These are phyloP conservation scores for Intubia oerlemansii DNA, from an alignment of 2,329 filamentous ascomycete species.

Conservation along the genomic window DNA sequence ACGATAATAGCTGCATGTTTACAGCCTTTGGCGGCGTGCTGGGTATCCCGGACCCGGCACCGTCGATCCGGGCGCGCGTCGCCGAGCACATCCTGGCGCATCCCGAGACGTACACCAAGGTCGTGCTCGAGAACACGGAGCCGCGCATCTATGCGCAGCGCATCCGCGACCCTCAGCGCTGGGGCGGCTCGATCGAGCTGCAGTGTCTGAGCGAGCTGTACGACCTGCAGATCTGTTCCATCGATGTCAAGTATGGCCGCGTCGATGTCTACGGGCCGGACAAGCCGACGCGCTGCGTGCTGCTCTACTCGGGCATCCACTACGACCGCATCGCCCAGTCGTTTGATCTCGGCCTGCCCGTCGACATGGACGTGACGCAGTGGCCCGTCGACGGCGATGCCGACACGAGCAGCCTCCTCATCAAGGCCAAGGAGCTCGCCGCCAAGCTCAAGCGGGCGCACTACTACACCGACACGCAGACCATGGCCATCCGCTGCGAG, in stretches of 20 bases:
- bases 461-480: conserved; percentile 77
- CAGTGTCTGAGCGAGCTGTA: conserved; percentile 71
- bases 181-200: conserved; percentile 85
- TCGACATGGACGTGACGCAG: conserved; percentile 50
- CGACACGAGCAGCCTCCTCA: conserved; percentile 37
- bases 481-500: conserved; percentile 61
- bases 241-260: conserved; percentile 42
- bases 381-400: conserved; percentile 28
- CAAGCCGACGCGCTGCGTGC: conserved; percentile 44
- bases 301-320: conserved; percentile 84
- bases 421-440: conserved; percentile 43
- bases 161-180: conserved; percentile 61
- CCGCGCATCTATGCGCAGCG: conserved; percentile 60
- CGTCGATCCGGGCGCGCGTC: conserved; percentile 43
- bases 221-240: conserved; percentile 63
- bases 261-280: conserved; percentile 65
- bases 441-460: conserved; percentile 43
- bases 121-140: conserved; percentile 45
- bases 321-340: conserved; percentile 77
- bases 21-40: conserved; percentile 68
- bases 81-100: conserved; percentile 59
- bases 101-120: conserved; percentile 51
- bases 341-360: conserved; percentile 32
- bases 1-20: conserved; percentile 91
- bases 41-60: conserved; percentile 26